A percentile compares a stretch with the other conserved stretches of the same genome.
These are phyloP conservation scores for Picochlorum sp. DNA, from an alignment of 139 green algal species.

Conservation along the genomic window DNA sequence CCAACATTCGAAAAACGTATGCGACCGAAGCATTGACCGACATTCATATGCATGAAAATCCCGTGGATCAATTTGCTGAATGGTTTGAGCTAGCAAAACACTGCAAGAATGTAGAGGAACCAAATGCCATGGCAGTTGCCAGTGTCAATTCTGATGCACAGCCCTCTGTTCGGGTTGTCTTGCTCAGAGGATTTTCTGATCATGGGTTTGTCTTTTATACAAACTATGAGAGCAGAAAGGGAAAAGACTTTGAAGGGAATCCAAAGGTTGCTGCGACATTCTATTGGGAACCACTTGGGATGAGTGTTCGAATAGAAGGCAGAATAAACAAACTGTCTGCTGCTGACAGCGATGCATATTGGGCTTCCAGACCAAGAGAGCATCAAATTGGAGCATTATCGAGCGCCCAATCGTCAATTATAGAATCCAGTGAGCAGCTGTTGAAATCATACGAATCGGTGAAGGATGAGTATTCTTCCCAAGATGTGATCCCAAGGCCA, in stretches of 20 bases:
- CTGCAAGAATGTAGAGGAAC: slow-evolving; percentile 44
- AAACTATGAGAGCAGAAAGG: slow-evolving; percentile 71
- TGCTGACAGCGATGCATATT: slow-evolving; percentile 75
- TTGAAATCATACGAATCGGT: slow-evolving; percentile 34
- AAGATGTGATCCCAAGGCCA: slow-evolving; percentile 10
- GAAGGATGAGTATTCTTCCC: slow-evolving; percentile 28
- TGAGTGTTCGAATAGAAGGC: slow-evolving; percentile 75
- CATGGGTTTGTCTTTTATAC: slow-evolving; percentile 84
- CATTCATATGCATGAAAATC: slow-evolving; percentile 34
- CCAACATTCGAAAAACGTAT: neutral
- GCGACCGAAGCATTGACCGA: slow-evolving; percentile 24
- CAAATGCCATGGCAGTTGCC: slow-evolving; percentile 75
- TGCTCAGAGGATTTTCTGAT: slow-evolving; percentile 74
- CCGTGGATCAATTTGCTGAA: slow-evolving; percentile 54
- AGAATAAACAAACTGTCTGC: slow-evolving; percentile 50
- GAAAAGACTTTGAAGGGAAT: slow-evolving; percentile 41
- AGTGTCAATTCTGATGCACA: slow-evolving; percentile 26
- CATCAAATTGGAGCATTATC: slow-evolving; percentile 70
- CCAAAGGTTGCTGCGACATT: slow-evolving; percentile 46
- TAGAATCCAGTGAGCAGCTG: slow-evolving; percentile 37
- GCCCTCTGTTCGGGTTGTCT: slow-evolving; percentile 65
- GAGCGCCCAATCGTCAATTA: slow-evolving; percentile 52
- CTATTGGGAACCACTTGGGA: slow-evolving; percentile 78
- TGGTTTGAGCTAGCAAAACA: slow-evolving; percentile 45
- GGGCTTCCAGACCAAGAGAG: slow-evolving; percentile 60